These are phyloP conservation scores for Setaria italica DNA, from an alignment of 202 grass and related monocot species.

Conservation along the genomic window DNA sequence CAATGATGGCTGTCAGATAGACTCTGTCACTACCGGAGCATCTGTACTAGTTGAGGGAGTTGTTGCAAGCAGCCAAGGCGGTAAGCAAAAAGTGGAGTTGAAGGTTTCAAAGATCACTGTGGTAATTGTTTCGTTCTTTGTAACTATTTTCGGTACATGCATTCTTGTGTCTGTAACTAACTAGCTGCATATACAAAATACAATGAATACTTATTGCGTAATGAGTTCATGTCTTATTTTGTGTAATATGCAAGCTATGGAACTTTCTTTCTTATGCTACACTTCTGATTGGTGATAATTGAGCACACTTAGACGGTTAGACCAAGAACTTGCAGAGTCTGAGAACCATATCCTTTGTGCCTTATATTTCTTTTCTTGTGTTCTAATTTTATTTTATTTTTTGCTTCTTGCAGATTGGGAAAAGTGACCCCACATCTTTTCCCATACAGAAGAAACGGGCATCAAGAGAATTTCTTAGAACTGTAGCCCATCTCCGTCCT, in stretches of 20 bases:
- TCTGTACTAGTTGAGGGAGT: slow-evolving; percentile 87
- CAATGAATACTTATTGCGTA: background rate
- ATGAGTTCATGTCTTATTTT: slow-evolving; percentile 42
- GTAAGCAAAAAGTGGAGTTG: slow-evolving; percentile 95
- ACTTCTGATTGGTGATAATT: slow-evolving; percentile 6
- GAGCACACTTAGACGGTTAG: background rate
- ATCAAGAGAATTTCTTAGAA: slow-evolving; percentile 92
- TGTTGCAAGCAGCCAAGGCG: slow-evolving; percentile 87
- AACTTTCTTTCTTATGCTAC: background rate
- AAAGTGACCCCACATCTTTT: slow-evolving; percentile 84
- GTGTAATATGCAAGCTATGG: background rate
- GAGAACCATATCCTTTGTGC: background rate
- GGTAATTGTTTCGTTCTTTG: slow-evolving; percentile 58
- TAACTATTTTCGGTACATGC: slow-evolving; percentile 23
- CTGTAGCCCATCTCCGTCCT: slow-evolving; percentile 94
- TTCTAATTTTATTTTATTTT: slow-evolving; percentile 29
- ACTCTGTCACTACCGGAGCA: slow-evolving; percentile 81
- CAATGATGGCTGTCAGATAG: slow-evolving; percentile 71
- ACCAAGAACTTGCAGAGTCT: background rate
- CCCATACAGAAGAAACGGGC: slow-evolving; percentile 96
- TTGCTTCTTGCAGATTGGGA: slow-evolving; percentile 75
- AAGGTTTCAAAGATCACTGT: slow-evolving; percentile 80
- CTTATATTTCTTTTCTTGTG: slow-evolving; percentile 21
- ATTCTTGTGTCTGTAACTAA: background rate
- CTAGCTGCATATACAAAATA: background rate